Percentiles rank a stretch among this genome's conserved stretches.
Conservation (phyloP, 495 filamentous ascomycete species). For the Friedmanniomyces endolithicus region DNA sequence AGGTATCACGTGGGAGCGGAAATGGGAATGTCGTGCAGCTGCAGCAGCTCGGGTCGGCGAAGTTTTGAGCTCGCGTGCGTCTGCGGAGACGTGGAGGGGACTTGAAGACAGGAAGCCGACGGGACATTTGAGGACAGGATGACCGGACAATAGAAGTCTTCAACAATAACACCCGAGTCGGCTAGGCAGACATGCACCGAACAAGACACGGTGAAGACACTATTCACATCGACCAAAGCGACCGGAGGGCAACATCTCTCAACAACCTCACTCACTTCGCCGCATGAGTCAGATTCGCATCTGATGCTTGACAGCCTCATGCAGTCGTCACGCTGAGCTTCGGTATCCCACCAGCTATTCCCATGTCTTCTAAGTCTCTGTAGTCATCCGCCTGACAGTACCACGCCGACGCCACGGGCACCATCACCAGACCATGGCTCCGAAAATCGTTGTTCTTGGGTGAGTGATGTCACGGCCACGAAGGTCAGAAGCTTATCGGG, state of each 20-base stretch:
- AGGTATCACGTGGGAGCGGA: background rate
- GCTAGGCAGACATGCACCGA: background rate
- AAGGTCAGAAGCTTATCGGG: background rate
- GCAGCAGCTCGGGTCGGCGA: background rate
- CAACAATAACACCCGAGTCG: too few relatives aligned
- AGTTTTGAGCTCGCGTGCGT: background rate
- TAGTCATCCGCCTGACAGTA: too few relatives aligned
- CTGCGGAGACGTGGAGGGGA: background rate
- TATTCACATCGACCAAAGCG: background rate
- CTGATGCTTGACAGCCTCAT: too few relatives aligned
- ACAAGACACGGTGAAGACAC: background rate
- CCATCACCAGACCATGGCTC: background rate
- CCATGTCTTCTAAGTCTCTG: too few relatives aligned
- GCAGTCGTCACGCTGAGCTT: too few relatives aligned
- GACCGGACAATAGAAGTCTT: too few relatives aligned
- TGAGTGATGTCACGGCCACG: background rate
- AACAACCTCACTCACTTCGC: too few relatives aligned
- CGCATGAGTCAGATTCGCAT: too few relatives aligned
- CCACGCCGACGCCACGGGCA: background rate
- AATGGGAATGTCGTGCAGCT: background rate
- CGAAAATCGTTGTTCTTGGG: conserved; percentile 21
- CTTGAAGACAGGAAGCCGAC: too few relatives aligned
- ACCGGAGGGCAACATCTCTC: background rate
- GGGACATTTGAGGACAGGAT: too few relatives aligned
- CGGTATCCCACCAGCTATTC: too few relatives aligned